Base-by-base conservation (phyloP, 768 basidiomycete genomes). In the Megacollybia marginata region DNA sequence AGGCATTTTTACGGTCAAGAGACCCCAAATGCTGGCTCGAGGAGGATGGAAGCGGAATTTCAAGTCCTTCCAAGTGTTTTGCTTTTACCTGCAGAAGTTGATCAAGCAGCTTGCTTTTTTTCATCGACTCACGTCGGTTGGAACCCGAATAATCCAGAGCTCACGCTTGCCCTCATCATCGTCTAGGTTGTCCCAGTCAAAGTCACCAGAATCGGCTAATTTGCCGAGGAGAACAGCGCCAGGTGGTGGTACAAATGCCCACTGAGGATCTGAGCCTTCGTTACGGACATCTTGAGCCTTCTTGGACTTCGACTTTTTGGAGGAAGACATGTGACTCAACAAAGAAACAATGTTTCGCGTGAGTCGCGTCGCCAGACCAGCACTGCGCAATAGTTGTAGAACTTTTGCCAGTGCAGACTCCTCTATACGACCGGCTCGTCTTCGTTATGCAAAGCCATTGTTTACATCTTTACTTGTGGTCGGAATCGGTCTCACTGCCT, bases 61-160 rank as follows among this genome's bases (percentile, higher is more conserved):
- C 64, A 19, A 80, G 55, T 13, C 69, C 70, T 31, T 82, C 73
- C 10, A 90, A 63, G 53, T 85, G 68, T 62, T 82, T 85, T 7
- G 79, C 64, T 62, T 86, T 83, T 34, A 90, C 62, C 87, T 89
- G 48, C 10, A 48, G 51, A 38, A 51, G 12, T 34, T 11, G 4
- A 48, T 13, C 13, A 45, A 13, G 13, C 9, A 23, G n/a, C 5
- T 45, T 45, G 9, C 23, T 23, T 13, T n/a, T 5, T 32, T 7
- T 15, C 34, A 28, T 23, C 18, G 12, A 69, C 83, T 52, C 59
- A 88, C 87, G 35, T 73, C 73, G 11, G 82, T 78, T 19, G 87
- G 87, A 13, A 80, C 75, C 10, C 87, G 76, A 33, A 89, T 74
- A 11, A 88, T 65, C 78, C 85, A 88, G 9, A 90, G 56, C 55